Evolutionary conservation across 352 stramenopile genomes (phyloP), one percentile per base, ranked within the genome.

Genomic region (Globisporangium apiculatum): DNA sequence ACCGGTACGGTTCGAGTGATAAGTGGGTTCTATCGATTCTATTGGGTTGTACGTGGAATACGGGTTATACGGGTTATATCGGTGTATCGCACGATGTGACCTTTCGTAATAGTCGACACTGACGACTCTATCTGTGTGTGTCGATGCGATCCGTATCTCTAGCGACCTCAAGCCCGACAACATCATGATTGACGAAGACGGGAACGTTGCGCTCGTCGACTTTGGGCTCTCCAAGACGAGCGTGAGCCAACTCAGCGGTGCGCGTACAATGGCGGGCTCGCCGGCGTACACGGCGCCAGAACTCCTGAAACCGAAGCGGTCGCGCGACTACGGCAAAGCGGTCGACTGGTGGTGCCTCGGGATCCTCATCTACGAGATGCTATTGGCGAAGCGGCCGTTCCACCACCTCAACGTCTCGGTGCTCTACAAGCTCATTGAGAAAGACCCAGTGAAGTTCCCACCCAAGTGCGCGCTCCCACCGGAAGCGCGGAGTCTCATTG

Each of bases 151-250:
- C 24, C 24, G 24, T 31, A 31, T 31, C 24, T 31, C 24, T 31
- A 77, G 82, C 53, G 95, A 98, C 59, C 66, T 98, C 18, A 98
- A 98, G 60, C 95, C 95, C 2, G 92, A 98, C 63, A 98, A 98
- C 68, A 89, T 98, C 51, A 95, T 97, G 71, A 86, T 98, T 50
- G 94, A 98, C 66, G 76, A 91, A 8, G 86, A 95, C 41, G 94
- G 91, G 48, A 97, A 98, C 67, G 77, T 98, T 18, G 87, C 89
- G n/a, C 67, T 98, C 9, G 94, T 97, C 2, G 94, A 98, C 60
- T 98, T 98, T 65, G 94, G 94, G 5, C 66, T 98, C 2, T 92
- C 82, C 38, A 98, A 98, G 69, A 94, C 92, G 7, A 96, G 91
- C 53, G 86, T 97, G 41, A 84, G 83, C 46, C 82, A 87, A 56